Base-by-base conservation (phyloP, 305 asterid genomes). In the Fraxinus sp. region DNA sequence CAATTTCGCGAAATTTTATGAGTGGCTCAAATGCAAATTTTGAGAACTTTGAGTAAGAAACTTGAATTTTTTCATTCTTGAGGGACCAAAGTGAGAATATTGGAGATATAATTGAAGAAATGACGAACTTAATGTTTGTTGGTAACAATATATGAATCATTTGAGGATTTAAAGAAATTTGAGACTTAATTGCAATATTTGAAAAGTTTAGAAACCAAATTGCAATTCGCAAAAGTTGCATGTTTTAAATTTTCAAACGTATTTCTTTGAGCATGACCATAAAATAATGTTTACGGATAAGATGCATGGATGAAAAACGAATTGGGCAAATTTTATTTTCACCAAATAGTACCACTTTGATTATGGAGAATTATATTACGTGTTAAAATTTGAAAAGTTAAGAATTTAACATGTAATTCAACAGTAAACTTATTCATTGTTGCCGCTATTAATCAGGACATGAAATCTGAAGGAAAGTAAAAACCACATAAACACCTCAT, bases 401-500 rank as follows among this genome's bases (percentile, higher is more conserved):
- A 1, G 10, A n/a, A 59, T n/a, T n/a, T 39, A 44, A 22, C 32
- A 26, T 64, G 24, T 28, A 68, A 68, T 68, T 68, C 39, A 68
- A 26, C 39, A 11, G 75, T 28, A 4, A 68, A 28, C 75, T 68
- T 68, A 68, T 68, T 30, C 75, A 13, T 68, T 68, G 39, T 13
- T 68, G 4, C 75, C 37, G 35, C 75, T 68, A 68, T 28, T 68
- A 68, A 26, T 68, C 10, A 68, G 74, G 75, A 68, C 74, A 28
- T 68, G 39, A 33, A 28, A 68, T 68, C 2, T 35, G 39, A 68
- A 68, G 75, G 35, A n/a, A 68, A 30, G 75, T 71, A 71, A 9
- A 16, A 30, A 79, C 90, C 91, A 88, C 88, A 86, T n/a, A 82
- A 87, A 78, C 83, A 84, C 88, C 90, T 71, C 78, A 86, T 81